Percentiles rank a stretch among this genome's conserved stretches.
These are phyloP conservation scores for Erodium chrysanthum DNA, from an alignment of 441 rosid species.

Conservation along the genomic window DNA sequence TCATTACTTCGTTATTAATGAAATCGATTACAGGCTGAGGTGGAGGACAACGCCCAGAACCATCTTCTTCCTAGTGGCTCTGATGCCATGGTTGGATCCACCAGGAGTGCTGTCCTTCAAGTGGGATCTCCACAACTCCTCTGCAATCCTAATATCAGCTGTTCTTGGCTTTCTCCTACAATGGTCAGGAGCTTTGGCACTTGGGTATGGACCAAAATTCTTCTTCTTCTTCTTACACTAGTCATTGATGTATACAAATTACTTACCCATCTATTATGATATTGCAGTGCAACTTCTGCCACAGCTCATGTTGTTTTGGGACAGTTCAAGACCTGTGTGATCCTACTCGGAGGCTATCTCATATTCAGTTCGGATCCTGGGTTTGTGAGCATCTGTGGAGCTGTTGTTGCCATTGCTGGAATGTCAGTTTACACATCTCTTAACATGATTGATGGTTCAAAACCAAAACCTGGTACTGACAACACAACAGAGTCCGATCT, in stretches of 20 bases:
- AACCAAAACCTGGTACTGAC: not conserved
- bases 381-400: constrained; percentile 22
- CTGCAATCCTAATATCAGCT: constrained; percentile 20
- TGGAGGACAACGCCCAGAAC: constrained; percentile 25
- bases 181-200: constrained; percentile 26
- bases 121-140: constrained; percentile 21
- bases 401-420: constrained; percentile 18
- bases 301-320: constrained; percentile 26
- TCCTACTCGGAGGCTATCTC: constrained; percentile 24
- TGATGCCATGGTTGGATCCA: constrained; percentile 27
- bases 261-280: not conserved
- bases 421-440: constrained; percentile 25
- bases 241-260: not conserved
- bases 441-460: constrained; percentile 12
- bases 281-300: constrained; percentile 23
- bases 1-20: too few species aligned
- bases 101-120: constrained; percentile 24
- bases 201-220: constrained; percentile 19
- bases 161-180: constrained; percentile 23
- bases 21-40: constrained; percentile 17
- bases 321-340: constrained; percentile 27
- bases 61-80: constrained; percentile 22
- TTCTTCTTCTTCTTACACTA: not conserved
- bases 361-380: constrained; percentile 25
- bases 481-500: not conserved